Base-by-base conservation (phyloP, 1,139 yeast genomes). In the Hansenula anomala region DNA sequence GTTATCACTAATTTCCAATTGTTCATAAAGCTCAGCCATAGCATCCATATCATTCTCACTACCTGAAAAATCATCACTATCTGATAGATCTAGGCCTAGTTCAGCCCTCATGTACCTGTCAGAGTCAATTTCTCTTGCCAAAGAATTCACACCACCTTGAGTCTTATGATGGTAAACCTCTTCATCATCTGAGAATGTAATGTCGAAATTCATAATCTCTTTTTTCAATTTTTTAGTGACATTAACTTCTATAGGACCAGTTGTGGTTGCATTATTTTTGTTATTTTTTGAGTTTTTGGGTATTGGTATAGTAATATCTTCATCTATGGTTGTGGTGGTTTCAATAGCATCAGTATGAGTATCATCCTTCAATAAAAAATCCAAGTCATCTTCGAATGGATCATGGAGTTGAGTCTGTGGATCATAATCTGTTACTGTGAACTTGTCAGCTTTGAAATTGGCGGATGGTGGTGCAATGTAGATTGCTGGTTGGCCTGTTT, bases 171-270 rank as follows among this genome's bases (percentile, higher is more conserved):
- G n/a, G n/a, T n/a, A n/a, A n/a, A n/a, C 41, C 4, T 35, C 45
- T 8, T 42, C 49, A 26, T 39, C 44, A 17, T 43, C 43, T 3
- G 44, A 41, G 37, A 51, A 46, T 2, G 33, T 36, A 11, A 49
- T 34, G 35, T 47, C 53, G 30, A 51, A 40, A 28, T 47, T 43
- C 34, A 49, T n/a, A 11, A 51, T 49, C 39, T 45, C 44, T 14
- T 34, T 43, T 38, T 43, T 45, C 6, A 44, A n/a, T 12, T 24
- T 38, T 17, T 34, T 39, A 2, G 36, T 14, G 5, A 40, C 14
- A n/a, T 3, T 30, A 11, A n/a, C 8, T 3, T 18, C 24, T 9
- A 12, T 15, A 13, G 23, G 10, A 19, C 20, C n/a, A 5, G n/a
- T 9, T 17, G 31, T 32, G 14, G 10, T 25, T 5, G 13, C 10